Base-by-base conservation (phyloP, 345 rosid species). In the Gynandropsis gynandra region DNA sequence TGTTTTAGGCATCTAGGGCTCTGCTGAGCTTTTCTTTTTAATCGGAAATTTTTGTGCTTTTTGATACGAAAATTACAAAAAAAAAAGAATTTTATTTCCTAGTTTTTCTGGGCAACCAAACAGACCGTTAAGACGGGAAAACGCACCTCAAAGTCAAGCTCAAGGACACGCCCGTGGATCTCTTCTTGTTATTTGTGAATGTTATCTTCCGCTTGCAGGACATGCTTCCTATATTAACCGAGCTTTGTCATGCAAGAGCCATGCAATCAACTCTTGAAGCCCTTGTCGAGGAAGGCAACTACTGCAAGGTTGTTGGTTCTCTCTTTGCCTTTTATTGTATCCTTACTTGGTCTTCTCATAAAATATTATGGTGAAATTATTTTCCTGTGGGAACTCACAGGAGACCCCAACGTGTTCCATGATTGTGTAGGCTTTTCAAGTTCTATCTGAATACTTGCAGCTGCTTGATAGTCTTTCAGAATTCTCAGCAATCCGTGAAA, bases 361-460 rank as follows among this genome's bases (percentile, higher is more conserved):
- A 43, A 32, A 32, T 24, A 11, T 35, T 53, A 16, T 58, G 9
- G 47, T 63, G 41, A 32, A 34, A 47, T 42, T 41, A 42, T 48
- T 18, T 24, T 24, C 29, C 11, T 48, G 10, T 43, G 47, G 20
- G 18, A 59, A 39, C 54, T 42, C 13, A 42, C 42, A 59, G 58
- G 56, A 15, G n/a, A 42, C 36, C 13, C 38, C 53, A 58, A 63
- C 64, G 16, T 59, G 43, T 18, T 56, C 51, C 59, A 27, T 65
- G 62, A 21, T 14, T 65, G 37, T 55, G 56, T 68, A 93, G 99
- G 99, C 99, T 56, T 93, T 93, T 76, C 95, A 85, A 80, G 97
- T 88, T 48, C 66, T 93, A 53, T 88, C 99, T 0, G 97, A 93
- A 79, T 88, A 87, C 73, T 72, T 93, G 68, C 99, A 93, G 72